Evolutionary conservation across 371 early-diverging fungal genomes (phyloP).

Genomic region (Mortierella sp.): DNA sequence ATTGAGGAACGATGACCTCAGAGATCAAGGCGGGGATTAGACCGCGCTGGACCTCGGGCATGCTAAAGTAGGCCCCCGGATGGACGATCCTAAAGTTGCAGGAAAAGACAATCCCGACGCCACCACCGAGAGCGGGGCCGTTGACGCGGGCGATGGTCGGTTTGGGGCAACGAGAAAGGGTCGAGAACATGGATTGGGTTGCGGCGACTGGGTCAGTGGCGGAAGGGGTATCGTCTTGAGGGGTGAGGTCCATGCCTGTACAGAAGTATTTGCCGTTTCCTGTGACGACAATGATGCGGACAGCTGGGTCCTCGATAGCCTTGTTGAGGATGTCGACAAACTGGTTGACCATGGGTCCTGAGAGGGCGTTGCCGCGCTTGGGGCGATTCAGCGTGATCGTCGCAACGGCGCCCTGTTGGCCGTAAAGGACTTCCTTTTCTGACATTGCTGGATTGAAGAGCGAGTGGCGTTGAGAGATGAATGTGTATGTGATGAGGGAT

Average conservation of each 20-base stretch:
- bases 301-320: slow-evolving; percentile 62
- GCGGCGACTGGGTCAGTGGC: slow-evolving; percentile 55
- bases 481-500: neutral
- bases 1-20: slow-evolving; percentile 75
- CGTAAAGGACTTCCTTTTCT: slow-evolving; percentile 52
- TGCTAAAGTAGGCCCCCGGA: slow-evolving; percentile 65
- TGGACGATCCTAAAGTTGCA: slow-evolving; percentile 72
- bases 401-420: slow-evolving; percentile 61
- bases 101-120: slow-evolving; percentile 77
- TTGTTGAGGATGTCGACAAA: slow-evolving; percentile 61
- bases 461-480: neutral
- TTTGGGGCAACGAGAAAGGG: slow-evolving; percentile 62
- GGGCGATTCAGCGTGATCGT: slow-evolving; percentile 72
- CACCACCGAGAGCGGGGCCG: slow-evolving; percentile 82
- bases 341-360: slow-evolving; percentile 63
- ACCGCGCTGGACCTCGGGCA: slow-evolving; percentile 79
- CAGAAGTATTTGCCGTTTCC: slow-evolving; percentile 83
- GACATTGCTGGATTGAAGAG: slow-evolving; percentile 25
- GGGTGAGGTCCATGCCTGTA: slow-evolving; percentile 78
- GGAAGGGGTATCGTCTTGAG: slow-evolving; percentile 57
- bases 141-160: slow-evolving; percentile 78
- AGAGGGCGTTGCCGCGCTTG: slow-evolving; percentile 73
- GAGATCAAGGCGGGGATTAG: slow-evolving; percentile 81
- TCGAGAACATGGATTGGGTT: slow-evolving; percentile 44
- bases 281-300: slow-evolving; percentile 74